Base-by-base conservation (phyloP, 163 green algal species). In the Scenedesmus sp. region DNA sequence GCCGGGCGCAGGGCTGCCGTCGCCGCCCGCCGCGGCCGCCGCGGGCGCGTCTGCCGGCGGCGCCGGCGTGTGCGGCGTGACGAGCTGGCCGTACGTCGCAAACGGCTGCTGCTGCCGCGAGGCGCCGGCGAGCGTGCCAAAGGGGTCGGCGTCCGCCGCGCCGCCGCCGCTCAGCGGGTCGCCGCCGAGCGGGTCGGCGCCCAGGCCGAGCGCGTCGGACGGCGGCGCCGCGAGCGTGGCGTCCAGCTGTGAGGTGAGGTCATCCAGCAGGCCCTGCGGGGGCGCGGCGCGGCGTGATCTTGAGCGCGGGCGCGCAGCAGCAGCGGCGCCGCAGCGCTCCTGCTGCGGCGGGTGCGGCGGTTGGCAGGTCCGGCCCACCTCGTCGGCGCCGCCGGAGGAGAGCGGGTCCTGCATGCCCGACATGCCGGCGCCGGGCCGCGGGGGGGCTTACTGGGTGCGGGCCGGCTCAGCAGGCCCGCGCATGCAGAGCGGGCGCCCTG, bases 31-130 rank as follows among this genome's bases (percentile, higher is more conserved):
- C 31, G 22, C 48, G 62, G 66, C 51, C 65, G 67, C 22, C 39
- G 60, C 18, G 31, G n/a, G 28, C 51, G n/a, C 4, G 18, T 62
- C 24, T 10, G 56, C 54, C 60, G 56, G 73, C 48, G 62, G 70
- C 34, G 56, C 3, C 18, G 20, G 20, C 10, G 39, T n/a, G 33
- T 56, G 36, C 24, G 71, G 71, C 2, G 58, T 80, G 34, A 80
- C 71, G 6, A 80, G 71, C 58, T 71, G 56, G 9, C 71, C 71
- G 60, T 80, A 80, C 4, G 71, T 80, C 4, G 71, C 26, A 22
- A 67, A 77, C 11, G 69, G 31, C 69, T 47, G 39, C 64, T 77
- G 13, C n/a, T 63, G 56, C n/a, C 39, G 36, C 3, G 14, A 22
- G 4, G 22, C 56, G 4, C 42, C 36, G 17, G 63, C 63, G 4